Evolutionary conservation across 2,329 filamentous ascomycete genomes (phyloP), one percentile per base, ranked within the genome.

Genomic region (Xylariaceae sp.): DNA sequence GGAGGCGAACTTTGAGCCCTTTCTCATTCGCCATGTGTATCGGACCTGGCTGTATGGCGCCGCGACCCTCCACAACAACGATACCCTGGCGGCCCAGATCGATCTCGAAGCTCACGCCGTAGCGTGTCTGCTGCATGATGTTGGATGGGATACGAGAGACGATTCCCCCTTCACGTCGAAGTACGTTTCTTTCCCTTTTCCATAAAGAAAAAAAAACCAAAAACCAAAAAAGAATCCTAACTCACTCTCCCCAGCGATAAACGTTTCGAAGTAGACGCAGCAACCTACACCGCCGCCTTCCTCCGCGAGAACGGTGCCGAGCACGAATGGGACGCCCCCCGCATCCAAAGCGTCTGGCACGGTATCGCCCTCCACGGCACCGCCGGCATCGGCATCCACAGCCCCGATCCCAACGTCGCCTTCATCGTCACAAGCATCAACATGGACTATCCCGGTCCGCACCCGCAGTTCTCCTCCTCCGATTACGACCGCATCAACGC

Each of bases 261-360:
- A 50, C 64, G 65, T 34, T 65, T 63, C 52, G 64, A 64, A 45
- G 58, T 68, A 31, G 65, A 68, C 53, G 63, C 60, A n/a, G 65
- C 64, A 34, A 64, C 64, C 51, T 60, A 60, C 29, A 50, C 64
- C 2, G 53, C 57, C 30, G 56, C 62, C 47, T 65, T 64, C 60
- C 37, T 65, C 31, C 44, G 57, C 6, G 30, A 56, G 31, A 61
- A 63, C 58, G 60, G 56, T 1, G 53, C 55, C 45, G 54, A 54
- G 54, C 48, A 53, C n/a, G 56, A 58, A 47, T 65, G 62, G 62
- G 52, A 52, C 46, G 50, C 51, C 12, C 48, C 47, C 12, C 62
- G 64, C 3, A 56, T 55, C 19, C 61, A 65, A 58, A 50, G 61
- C 12, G 61, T 64, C 6, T 65, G 59, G 55, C 56, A 64, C 42